phyloP scores from a whole-genome alignment of 495 filamentous ascomycete genomes.

The Pyronema omphalodes region DNA sequence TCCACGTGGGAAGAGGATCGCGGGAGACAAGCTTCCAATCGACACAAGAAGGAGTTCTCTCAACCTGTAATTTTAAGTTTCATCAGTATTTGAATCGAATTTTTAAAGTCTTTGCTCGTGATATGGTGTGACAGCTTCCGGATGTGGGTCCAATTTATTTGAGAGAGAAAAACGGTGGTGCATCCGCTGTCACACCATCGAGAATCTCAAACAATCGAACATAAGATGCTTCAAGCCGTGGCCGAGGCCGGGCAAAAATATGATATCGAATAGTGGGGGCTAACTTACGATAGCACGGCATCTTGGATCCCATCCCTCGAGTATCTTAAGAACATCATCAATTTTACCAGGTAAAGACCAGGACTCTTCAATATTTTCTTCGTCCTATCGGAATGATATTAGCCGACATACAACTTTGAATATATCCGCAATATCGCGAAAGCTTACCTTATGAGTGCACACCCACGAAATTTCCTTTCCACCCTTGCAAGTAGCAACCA shows the following conservation, averaged over 20 bases:
- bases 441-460: constrained; percentile 39
- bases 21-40: constrained; percentile 59
- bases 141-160: not conserved
- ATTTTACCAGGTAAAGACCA: constrained; percentile 46
- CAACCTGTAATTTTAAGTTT: constrained; percentile 30
- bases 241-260: constrained; percentile 12
- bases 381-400: constrained; percentile 24
- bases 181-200: not conserved
- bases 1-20: constrained; percentile 48
- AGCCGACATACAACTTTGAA: not conserved
- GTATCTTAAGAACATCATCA: constrained; percentile 37
- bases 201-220: no score
- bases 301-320: constrained; percentile 46
- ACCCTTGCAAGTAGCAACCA: constrained; percentile 42
- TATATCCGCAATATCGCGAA: not conserved
- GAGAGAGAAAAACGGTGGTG: not conserved
- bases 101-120: no score
- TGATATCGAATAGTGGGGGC: constrained; percentile 28
- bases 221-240: not conserved
- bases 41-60: constrained; percentile 32
- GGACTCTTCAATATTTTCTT: constrained; percentile 41
- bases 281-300: constrained; percentile 20
- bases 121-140: not conserved
- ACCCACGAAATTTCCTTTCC: constrained; percentile 54
- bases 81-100: not conserved